Conservation (phyloP, 371 early-diverging fungal species). For the Catenaria anguillulae region DNA sequence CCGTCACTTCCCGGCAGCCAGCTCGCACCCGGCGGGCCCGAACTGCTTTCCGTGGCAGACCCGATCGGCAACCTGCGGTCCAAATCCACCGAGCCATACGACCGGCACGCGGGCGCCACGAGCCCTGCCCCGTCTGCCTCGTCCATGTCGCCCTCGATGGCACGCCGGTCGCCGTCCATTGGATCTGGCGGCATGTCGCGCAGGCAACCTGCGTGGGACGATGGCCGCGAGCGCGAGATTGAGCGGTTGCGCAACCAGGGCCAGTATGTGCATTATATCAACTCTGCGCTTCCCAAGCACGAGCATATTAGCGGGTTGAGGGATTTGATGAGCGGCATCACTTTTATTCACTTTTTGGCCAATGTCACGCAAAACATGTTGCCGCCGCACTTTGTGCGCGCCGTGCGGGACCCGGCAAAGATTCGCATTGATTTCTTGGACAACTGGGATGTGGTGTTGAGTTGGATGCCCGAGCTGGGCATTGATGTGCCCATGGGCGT, state of each 20-base stretch:
- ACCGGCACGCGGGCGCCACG: neutral
- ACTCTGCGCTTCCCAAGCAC: neutral
- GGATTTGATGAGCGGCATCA: neutral
- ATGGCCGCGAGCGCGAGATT: neutral
- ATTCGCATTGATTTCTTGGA: constrained; percentile 3
- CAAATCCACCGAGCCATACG: neutral
- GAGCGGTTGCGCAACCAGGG: neutral
- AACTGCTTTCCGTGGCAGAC: neutral
- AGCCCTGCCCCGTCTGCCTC: neutral
- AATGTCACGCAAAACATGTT: neutral
- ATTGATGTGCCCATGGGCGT: neutral
- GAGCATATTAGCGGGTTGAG: neutral
- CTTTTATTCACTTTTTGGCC: neutral
- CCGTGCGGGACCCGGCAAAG: neutral
- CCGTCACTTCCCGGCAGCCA: constrained; percentile 3
- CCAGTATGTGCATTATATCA: neutral
- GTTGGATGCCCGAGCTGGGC: neutral
- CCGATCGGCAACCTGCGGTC: neutral
- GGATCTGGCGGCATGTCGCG: neutral
- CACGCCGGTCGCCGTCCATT: neutral
- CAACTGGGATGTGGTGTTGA: constrained; percentile 5
- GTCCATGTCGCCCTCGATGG: neutral
- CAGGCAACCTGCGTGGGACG: neutral
- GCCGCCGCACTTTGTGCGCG: neutral
- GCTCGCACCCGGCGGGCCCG: neutral